Conservation (phyloP, 106 monocot species). For the Phalaenopsis equestris region DNA sequence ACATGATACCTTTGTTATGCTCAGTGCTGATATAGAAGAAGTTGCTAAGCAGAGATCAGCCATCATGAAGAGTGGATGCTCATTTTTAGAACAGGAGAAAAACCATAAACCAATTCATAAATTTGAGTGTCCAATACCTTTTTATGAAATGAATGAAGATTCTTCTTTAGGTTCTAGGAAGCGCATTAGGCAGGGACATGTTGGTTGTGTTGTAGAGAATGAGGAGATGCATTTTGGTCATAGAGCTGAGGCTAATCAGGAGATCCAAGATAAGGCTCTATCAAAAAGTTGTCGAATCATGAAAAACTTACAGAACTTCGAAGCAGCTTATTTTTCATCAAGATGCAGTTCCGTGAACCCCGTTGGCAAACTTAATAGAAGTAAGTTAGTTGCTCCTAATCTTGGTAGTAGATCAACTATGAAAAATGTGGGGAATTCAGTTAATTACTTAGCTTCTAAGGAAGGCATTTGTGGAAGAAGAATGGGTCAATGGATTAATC, state of each 20-base stretch:
- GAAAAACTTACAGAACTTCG: conserved; percentile 89
- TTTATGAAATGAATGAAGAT: conserved; percentile 17
- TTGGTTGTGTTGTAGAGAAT: conserved; percentile 11
- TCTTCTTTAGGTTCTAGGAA: conserved; percentile 43
- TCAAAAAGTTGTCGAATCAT: conserved; percentile 69
- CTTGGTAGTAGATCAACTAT: conserved; percentile 26
- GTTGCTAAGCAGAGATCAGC: conserved; percentile 33
- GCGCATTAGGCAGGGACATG: conserved; percentile 23
- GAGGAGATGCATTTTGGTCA: conserved; percentile 10
- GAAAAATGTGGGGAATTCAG: conserved; percentile 43
- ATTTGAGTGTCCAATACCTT: conserved; percentile 7
- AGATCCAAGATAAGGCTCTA: conserved; percentile 26
- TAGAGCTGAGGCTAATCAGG: conserved; percentile 17
- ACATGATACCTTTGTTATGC: conserved; percentile 41
- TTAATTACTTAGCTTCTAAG: conserved; percentile 35
- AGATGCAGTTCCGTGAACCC: conserved; percentile 30
- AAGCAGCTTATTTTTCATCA: conserved; percentile 64
- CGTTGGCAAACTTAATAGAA: conserved; percentile 2
- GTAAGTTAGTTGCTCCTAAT: conserved; percentile 5
- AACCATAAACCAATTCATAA: conserved; percentile 8
- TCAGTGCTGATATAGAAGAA: conserved; percentile 67
- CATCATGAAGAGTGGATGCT: conserved; percentile 16
- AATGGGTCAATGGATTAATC: conserved; percentile 54
- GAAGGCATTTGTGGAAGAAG: conserved; percentile 16
- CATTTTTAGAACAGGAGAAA: conserved; percentile 18